Conservation (phyloP, 108 stramenopile species). For the Nitzschia inconspicua region DNA sequence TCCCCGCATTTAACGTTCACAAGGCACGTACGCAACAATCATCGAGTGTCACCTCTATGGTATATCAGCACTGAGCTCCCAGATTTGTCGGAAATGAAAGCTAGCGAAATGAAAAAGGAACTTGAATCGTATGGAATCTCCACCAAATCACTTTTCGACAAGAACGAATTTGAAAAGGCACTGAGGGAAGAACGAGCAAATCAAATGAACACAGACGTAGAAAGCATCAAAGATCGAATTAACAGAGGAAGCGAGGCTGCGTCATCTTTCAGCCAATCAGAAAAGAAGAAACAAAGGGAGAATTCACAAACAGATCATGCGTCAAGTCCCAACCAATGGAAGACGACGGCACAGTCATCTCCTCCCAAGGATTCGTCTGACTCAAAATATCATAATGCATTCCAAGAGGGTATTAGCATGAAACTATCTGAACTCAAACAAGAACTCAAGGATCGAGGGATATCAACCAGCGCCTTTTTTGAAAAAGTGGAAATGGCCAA, state of each 20-base stretch:
- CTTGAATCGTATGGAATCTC: constrained; percentile 72
- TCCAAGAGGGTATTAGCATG: constrained; percentile 56
- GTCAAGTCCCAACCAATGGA: not conserved
- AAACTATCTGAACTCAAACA: constrained; percentile 56
- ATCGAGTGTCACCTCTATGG: too few species aligned
- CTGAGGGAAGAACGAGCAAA: constrained; percentile 40
- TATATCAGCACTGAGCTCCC: constrained; percentile 5
- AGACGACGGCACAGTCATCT: not conserved
- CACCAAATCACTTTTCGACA: constrained; percentile 67
- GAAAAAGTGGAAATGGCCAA: constrained; percentile 76
- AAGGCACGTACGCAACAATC: too few species aligned
- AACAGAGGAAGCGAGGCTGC: too few species aligned
- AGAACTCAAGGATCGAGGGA: constrained; percentile 64
- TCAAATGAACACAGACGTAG: not conserved
- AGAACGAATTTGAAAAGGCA: constrained; percentile 62
- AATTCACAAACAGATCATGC: not conserved
- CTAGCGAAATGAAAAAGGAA: constrained; percentile 62
- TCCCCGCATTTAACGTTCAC: too few species aligned
- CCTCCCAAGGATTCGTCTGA: not conserved
- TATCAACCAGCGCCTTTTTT: constrained; percentile 61
- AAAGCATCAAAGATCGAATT: not conserved
- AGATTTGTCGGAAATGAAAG: constrained; percentile 54
- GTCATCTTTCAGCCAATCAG: too few species aligned
- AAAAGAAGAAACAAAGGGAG: not conserved
- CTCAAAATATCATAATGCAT: constrained; percentile 39